These are phyloP conservation scores for Raphanus hybrid DNA, from an alignment of 441 rosid species.

Conservation along the genomic window DNA sequence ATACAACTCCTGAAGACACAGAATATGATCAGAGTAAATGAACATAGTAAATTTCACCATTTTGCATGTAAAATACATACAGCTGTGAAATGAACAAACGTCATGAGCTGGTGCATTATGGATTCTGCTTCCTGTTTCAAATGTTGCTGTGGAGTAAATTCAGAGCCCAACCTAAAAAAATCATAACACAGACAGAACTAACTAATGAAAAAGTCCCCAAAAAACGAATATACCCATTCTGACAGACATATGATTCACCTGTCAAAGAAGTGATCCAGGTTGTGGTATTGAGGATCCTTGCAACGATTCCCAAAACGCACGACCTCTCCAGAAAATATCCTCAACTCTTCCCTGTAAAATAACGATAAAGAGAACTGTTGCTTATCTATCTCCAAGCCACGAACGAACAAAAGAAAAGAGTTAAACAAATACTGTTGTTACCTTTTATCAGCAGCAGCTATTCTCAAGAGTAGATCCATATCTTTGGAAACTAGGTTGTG, in stretches of 20 bases:
- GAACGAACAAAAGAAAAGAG: too few species aligned
- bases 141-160: slow-evolving; percentile 70
- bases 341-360: slow-evolving; percentile 77
- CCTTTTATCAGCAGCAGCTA: slow-evolving; percentile 97
- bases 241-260: slow-evolving; percentile 46
- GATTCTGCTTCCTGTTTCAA: slow-evolving; percentile 86
- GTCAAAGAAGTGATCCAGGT: slow-evolving; percentile 92
- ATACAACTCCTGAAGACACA: slow-evolving; percentile 76
- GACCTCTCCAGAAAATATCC: slow-evolving; percentile 90
- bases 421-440: slow-evolving; percentile 23
- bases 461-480: slow-evolving; percentile 72
- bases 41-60: too few species aligned
- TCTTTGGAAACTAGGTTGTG: slow-evolving; percentile 86
- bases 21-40: too few species aligned
- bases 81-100: slow-evolving; percentile 86
- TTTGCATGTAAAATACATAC: slow-evolving; percentile 53
- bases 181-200: background rate
- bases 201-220: too few species aligned
- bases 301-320: slow-evolving; percentile 99
- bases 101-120: slow-evolving; percentile 79
- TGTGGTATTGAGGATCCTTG: slow-evolving; percentile 99
- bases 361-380: background rate
- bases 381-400: too few species aligned
- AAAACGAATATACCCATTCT: background rate
- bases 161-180: slow-evolving; percentile 71